Base-by-base conservation (phyloP, 139 green algal genomes). In the Gonium pectorale region DNA sequence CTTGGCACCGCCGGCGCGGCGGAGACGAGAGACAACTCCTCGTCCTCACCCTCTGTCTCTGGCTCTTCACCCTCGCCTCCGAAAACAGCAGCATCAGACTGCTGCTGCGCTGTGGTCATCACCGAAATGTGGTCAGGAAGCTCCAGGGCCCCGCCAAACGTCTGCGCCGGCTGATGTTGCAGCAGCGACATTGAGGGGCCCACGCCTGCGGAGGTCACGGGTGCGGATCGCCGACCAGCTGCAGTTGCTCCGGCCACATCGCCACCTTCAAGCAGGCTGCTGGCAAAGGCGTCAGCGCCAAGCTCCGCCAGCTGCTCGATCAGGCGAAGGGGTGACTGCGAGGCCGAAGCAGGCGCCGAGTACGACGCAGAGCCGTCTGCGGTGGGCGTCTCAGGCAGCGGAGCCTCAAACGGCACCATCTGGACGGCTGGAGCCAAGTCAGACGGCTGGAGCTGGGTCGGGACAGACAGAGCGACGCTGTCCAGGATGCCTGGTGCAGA, bases 101-200 rank as follows among this genome's bases (percentile, higher is more conserved):
- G n/a, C n/a, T n/a, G n/a, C n/a, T n/a, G n/a, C n/a, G n/a, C n/a
- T n/a, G n/a, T n/a, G n/a, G n/a, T n/a, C n/a, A n/a, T n/a, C n/a
- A n/a, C n/a, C n/a, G n/a, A n/a, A n/a, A n/a, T n/a, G n/a, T n/a
- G n/a, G n/a, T 26, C 41, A 2, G 77, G 41, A 19, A 83, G 52
- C 35, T 73, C 77, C 77, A 83, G 33, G 22, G 77, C 77, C 43
- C 77, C 77, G 22, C 77, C 77, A 37, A 64, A 83, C 21, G 77
- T 83, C 43, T 60, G 59, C 59, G 43, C 41, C 29, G 43, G 5
- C 8, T 54, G 38, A 51, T 5, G 2, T 3, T n/a, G 1, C 27
- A 49, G 56, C 56, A 49, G 38, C 52, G 26, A 17, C 68, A 33
- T 8, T 27, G 7, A 35, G 67, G 38, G 43, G 27, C 46, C 46